phyloP scores from a whole-genome alignment of 345 rosid genomes.

The Citrus mangshanensis region DNA sequence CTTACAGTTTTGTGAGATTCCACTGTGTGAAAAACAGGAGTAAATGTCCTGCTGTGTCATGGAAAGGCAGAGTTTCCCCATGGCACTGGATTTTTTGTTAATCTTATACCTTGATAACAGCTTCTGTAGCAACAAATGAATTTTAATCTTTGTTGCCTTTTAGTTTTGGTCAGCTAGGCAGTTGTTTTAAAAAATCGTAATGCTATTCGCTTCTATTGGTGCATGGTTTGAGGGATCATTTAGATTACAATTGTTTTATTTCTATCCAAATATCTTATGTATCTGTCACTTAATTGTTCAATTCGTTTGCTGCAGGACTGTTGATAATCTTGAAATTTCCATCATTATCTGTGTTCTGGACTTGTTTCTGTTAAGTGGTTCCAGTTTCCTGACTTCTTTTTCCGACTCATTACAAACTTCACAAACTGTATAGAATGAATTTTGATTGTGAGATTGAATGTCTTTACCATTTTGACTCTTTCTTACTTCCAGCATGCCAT shows the following conservation, averaged over 20 bases:
- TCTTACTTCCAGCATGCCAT: not conserved
- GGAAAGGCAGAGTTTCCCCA: not conserved
- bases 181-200: not conserved
- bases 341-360: not conserved
- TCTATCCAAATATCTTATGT: not conserved
- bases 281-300: not conserved
- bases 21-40: not conserved
- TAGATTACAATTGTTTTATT: not conserved
- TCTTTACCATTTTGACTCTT: not conserved
- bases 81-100: not conserved
- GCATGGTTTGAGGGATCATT: not conserved
- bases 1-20: not conserved
- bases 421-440: not conserved
- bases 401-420: not conserved
- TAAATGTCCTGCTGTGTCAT: not conserved
- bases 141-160: not conserved
- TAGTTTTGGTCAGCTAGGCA: not conserved
- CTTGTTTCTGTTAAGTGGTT: not conserved
- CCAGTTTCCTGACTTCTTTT: not conserved
- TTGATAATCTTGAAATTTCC: not conserved
- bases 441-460: not conserved
- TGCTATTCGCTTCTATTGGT: not conserved
- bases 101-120: not conserved
- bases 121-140: not conserved
- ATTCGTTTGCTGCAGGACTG: not conserved